Evolutionary conservation across 1,284 basidiomycete genomes (phyloP).

Genomic region (Ceratobasidium sp.): DNA sequence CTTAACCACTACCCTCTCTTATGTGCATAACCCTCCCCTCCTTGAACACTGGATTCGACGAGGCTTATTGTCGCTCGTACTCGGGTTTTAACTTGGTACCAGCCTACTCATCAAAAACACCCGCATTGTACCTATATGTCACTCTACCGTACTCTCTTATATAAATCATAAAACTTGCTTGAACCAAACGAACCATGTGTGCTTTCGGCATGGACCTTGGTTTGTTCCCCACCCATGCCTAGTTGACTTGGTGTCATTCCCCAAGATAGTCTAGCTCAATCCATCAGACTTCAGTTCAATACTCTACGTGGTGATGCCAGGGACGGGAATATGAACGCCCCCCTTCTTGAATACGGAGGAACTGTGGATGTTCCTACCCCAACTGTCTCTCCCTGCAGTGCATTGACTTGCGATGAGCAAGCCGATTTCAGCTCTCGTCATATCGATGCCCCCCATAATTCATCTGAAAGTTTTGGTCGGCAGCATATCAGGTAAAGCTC

Average conservation of each 20-base stretch:
- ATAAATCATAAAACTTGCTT: constrained; percentile 25
- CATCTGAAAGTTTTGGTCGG: neutral
- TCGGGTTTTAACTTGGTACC: constrained; percentile 9
- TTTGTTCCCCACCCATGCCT: constrained; percentile 17
- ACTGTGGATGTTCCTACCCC: neutral
- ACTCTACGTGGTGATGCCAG: constrained; percentile 23
- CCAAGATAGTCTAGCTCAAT: neutral
- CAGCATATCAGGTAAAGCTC: neutral
- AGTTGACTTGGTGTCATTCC: neutral
- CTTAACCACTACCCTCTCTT: constrained; percentile 34
- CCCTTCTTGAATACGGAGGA: constrained; percentile 27
- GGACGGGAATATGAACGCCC: constrained; percentile 8
- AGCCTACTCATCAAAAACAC: constrained; percentile 25
- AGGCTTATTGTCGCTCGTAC: constrained; percentile 28
- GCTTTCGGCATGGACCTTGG: neutral
- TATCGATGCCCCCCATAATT: neutral
- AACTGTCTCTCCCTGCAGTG: neutral
- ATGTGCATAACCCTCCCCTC: constrained; percentile 28
- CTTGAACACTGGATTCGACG: constrained; percentile 19
- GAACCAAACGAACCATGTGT: constrained; percentile 13
- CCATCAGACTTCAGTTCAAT: no score
- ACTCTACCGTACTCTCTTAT: constrained; percentile 19
- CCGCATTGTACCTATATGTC: constrained; percentile 39
- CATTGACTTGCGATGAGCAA: neutral
- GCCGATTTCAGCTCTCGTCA: neutral